phyloP scores from a whole-genome alignment of 2,329 filamentous ascomycete genomes.

The Pyrenophora graminea region DNA sequence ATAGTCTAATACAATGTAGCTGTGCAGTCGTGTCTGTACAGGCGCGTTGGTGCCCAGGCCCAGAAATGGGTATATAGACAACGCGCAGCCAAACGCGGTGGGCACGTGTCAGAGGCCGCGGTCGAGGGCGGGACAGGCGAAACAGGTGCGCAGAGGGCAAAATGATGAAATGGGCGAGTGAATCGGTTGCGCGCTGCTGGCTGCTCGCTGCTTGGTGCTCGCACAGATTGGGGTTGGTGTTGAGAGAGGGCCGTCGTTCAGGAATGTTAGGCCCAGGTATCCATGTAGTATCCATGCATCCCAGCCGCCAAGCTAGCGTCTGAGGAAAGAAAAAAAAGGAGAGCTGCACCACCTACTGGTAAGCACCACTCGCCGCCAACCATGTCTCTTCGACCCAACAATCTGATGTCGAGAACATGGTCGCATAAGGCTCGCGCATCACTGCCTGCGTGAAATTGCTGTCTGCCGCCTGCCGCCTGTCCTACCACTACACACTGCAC shows the following conservation, averaged over 20 bases:
- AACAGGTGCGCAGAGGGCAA: constrained; percentile 6
- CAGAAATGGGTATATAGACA: constrained; percentile 27
- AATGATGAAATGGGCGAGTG: constrained; percentile 20
- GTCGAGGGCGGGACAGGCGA: constrained; percentile 4
- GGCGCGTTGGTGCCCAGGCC: constrained; percentile 19
- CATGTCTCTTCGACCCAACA: constrained; percentile 17
- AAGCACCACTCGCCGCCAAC: constrained; percentile 16
- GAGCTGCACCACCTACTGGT: constrained; percentile 4
- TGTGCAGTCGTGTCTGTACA: background rate
- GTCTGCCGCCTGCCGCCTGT: background rate
- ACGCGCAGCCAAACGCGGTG: constrained; percentile 38
- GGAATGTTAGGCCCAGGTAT: constrained; percentile 21
- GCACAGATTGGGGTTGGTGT: constrained; percentile 29
- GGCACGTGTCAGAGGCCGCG: constrained; percentile 24
- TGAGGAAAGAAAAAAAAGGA: constrained; percentile 16
- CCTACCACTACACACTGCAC: too few relatives aligned
- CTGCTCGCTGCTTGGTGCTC: constrained; percentile 18
- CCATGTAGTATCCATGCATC: background rate
- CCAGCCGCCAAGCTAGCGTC: constrained; percentile 18
- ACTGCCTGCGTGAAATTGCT: background rate
- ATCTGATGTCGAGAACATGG: background rate
- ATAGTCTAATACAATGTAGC: constrained; percentile 12
- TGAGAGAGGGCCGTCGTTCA: constrained; percentile 27
- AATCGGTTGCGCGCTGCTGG: constrained; percentile 20
- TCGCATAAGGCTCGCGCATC: constrained; percentile 20